Evolutionary conservation across 305 asterid species (phyloP), one percentile per base, ranked within the genome.

Genomic region (Fraxinus albicans): DNA sequence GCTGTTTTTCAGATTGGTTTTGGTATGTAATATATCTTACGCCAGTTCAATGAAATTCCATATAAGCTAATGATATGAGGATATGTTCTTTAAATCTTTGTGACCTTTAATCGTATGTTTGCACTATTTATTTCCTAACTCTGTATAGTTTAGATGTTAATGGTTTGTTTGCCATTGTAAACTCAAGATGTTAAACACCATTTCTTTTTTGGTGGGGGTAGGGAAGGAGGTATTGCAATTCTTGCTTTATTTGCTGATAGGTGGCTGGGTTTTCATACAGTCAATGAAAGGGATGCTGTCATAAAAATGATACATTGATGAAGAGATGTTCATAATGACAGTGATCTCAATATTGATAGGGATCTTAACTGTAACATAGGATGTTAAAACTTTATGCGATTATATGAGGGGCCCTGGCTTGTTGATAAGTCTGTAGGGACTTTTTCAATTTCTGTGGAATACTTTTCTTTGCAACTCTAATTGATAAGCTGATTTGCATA

Each of bases 301-400:
- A 19, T 9, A 63, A 23, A 47, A n/a, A 17, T 36, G 77, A 70
- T 38, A 10, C 38, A 60, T 58, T 8, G 38, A 47, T 23, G 73
- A 73, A 33, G 67, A 9, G 6, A 50, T 15, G 19, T 85, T 29
- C 36, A 72, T 70, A 55, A 42, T 73, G 44, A 19, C 35, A 44
- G 35, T 29, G 21, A 80, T 76, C 31, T 67, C 8, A 70, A 74
- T 76, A 21, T 80, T 63, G 58, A 7, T 35, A 38, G 34, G 35
- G 23, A 15, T 27, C 34, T 15, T 67, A 25, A 33, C 13, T 78
- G 63, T 75, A 79, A 2, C 44, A 55, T 83, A 73, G 50, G 76
- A 78, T 35, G 36, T 79, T 67, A 27, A 69, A 34, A 29, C 25
- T 7, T 76, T 55, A 17, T 80, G 72, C 31, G 60, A 77, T 84